Conservation (phyloP, 352 stramenopile genomes). For the Globisporangium carolinianum region DNA sequence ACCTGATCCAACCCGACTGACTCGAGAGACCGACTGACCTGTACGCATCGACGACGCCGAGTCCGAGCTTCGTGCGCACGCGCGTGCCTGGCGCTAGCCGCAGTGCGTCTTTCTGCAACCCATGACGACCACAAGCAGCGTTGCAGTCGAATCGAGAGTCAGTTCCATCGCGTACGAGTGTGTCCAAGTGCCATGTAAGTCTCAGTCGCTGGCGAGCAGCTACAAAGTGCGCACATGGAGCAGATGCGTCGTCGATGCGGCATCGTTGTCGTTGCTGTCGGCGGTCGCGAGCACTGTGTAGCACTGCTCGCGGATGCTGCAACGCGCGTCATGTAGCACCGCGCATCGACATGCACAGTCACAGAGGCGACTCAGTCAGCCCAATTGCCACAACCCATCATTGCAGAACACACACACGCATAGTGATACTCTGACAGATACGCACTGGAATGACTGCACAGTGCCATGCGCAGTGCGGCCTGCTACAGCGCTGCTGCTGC, state of each 20-base stretch:
- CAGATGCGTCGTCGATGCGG: not conserved
- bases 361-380: not conserved
- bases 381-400: not conserved
- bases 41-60: slow-evolving; percentile 19
- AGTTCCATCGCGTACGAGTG: too few species aligned
- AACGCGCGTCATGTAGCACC: not conserved
- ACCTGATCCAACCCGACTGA: not conserved
- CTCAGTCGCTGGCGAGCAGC: too few species aligned
- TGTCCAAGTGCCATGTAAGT: too few species aligned
- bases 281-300: slow-evolving; percentile 10
- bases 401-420: not conserved
- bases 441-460: slow-evolving; percentile 34
- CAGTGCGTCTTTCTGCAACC: slow-evolving; percentile 21
- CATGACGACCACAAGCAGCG: too few species aligned
- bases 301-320: slow-evolving; percentile 15
- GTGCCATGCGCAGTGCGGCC: slow-evolving; percentile 1
- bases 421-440: not conserved
- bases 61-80: slow-evolving; percentile 27
- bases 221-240: not conserved
- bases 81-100: slow-evolving; percentile 27
- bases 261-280: not conserved
- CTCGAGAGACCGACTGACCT: slow-evolving; percentile 14
- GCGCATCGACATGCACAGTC: too few species aligned
- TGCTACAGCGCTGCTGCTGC: not conserved
- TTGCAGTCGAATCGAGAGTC: too few species aligned